Percentiles rank a stretch among this genome's conserved stretches.
Conservation (phyloP, 1,284 basidiomycete species). For the Boletus albobrunnescens region DNA sequence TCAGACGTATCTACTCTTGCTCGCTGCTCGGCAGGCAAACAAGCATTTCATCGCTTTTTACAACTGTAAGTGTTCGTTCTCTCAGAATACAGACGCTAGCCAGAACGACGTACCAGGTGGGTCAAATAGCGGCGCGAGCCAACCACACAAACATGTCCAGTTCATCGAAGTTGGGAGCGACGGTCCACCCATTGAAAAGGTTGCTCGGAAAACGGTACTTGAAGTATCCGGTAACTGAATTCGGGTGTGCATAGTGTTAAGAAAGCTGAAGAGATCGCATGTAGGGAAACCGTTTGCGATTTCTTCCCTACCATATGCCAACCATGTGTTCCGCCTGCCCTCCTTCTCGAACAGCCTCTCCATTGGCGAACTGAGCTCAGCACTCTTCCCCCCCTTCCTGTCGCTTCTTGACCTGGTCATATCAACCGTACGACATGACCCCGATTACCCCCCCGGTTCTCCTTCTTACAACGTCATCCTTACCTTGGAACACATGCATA, state of each 20-base stretch:
- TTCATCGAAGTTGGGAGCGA: slow-evolving; percentile 59
- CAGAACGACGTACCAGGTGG: slow-evolving; percentile 50
- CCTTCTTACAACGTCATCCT: slow-evolving; percentile 83
- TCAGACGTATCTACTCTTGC: slow-evolving; percentile 65
- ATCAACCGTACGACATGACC: slow-evolving; percentile 67
- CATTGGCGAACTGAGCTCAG: slow-evolving; percentile 48
- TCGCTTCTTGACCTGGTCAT: slow-evolving; percentile 74
- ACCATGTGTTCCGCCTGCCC: slow-evolving; percentile 70
- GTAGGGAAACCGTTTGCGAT: slow-evolving; percentile 73
- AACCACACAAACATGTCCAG: slow-evolving; percentile 84
- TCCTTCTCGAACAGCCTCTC: slow-evolving; percentile 43
- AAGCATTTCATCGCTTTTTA: slow-evolving; percentile 76
- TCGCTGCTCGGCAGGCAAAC: slow-evolving; percentile 60
- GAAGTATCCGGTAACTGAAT: slow-evolving; percentile 39
- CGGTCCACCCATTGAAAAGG: slow-evolving; percentile 70
- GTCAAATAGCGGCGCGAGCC: slow-evolving; percentile 78
- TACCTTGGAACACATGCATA: slow-evolving; percentile 77
- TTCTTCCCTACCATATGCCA: slow-evolving; percentile 68
- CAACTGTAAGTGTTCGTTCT: slow-evolving; percentile 54
- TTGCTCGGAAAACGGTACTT: slow-evolving; percentile 55
- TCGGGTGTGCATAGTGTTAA: not conserved
- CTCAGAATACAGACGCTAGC: not conserved
- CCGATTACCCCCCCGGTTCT: slow-evolving; percentile 53
- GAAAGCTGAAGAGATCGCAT: slow-evolving; percentile 12
- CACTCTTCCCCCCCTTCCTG: slow-evolving; percentile 65